Conservation (phyloP, 495 filamentous ascomycete species). For the Annulohypoxylon stygium region DNA sequence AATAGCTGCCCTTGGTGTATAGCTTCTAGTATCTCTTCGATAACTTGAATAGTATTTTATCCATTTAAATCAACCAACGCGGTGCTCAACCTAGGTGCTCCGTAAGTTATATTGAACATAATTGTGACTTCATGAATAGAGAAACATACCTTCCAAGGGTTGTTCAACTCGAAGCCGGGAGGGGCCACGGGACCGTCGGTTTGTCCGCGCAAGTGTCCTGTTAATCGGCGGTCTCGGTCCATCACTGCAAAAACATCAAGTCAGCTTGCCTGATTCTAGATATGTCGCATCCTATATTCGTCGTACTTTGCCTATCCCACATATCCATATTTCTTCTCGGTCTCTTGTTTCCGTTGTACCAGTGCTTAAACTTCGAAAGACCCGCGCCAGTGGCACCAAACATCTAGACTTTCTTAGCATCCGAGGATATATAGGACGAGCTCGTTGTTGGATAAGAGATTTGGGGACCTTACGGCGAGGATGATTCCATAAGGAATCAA, state of each 20-base stretch:
- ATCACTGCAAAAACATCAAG: constrained; percentile 76
- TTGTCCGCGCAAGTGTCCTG: constrained; percentile 86
- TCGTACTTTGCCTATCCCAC: constrained; percentile 94
- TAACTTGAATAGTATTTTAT: neutral
- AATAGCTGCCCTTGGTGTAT: constrained; percentile 11
- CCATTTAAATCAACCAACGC: constrained; percentile 55
- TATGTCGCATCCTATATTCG: neutral
- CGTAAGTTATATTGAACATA: constrained; percentile 26
- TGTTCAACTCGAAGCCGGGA: constrained; percentile 91
- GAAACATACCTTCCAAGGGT: constrained; percentile 83
- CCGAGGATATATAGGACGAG: constrained; percentile 24
- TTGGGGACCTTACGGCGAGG: constrained; percentile 72
- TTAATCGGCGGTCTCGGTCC: constrained; percentile 92
- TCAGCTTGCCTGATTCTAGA: constrained; percentile 49
- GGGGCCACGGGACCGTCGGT: constrained; percentile 83
- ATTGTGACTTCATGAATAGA: neutral
- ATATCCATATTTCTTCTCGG: constrained; percentile 84
- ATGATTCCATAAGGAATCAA: constrained; percentile 95
- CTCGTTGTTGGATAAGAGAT: constrained; percentile 48
- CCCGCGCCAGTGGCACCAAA: constrained; percentile 86
- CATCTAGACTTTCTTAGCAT: constrained; percentile 73
- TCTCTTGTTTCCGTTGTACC: constrained; percentile 90
- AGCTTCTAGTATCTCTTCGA: constrained; percentile 21
- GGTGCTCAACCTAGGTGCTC: constrained; percentile 62
- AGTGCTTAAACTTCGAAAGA: constrained; percentile 77